phyloP scores from a whole-genome alignment of 805 yeast species.

The Spathaspora boniae region DNA sequence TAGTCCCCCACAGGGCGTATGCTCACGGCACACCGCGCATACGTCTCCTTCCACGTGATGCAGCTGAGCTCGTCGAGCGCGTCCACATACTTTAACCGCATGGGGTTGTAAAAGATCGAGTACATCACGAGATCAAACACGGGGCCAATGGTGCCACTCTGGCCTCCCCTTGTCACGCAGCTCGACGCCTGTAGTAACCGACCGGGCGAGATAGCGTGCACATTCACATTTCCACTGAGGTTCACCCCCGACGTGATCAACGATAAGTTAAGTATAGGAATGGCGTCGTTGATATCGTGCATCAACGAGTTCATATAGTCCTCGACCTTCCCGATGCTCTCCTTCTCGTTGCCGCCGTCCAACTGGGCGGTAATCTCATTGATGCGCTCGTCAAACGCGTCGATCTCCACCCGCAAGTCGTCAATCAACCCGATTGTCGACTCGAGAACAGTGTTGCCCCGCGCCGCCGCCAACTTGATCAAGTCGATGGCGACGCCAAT shows the following conservation, averaged over 20 bases:
- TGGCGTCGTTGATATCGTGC: conserved; percentile 57
- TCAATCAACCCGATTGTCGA: conserved; percentile 52
- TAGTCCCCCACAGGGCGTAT: conserved; percentile 32
- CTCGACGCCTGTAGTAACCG: conserved; percentile 61
- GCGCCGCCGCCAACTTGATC: conserved; percentile 56
- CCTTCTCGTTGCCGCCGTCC: conserved; percentile 26
- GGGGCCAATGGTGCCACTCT: conserved; percentile 50
- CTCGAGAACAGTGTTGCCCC: conserved; percentile 57
- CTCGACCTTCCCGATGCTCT: conserved; percentile 46
- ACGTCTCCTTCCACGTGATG: conserved; percentile 72
- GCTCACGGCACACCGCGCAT: conserved; percentile 50
- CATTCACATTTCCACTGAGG: conserved; percentile 45
- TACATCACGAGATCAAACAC: conserved; percentile 53
- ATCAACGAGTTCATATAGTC: conserved; percentile 46
- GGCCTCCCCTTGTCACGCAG: conserved; percentile 20
- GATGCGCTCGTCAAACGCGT: conserved; percentile 50
- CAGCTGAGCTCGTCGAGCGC: conserved; percentile 27
- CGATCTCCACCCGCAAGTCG: conserved; percentile 56
- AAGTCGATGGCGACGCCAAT: conserved; percentile 66
- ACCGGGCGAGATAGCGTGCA: conserved; percentile 57
- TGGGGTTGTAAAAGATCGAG: conserved; percentile 60
- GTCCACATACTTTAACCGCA: conserved; percentile 33
- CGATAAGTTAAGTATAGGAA: conserved; percentile 65
- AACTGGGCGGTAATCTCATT: conserved; percentile 32
- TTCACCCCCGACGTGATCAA: conserved; percentile 68